Percentiles rank a stretch among this genome's conserved stretches.
Evolutionary conservation across 176 grass and related monocot genomes (phyloP).

Genomic region (Oryza nivara): DNA sequence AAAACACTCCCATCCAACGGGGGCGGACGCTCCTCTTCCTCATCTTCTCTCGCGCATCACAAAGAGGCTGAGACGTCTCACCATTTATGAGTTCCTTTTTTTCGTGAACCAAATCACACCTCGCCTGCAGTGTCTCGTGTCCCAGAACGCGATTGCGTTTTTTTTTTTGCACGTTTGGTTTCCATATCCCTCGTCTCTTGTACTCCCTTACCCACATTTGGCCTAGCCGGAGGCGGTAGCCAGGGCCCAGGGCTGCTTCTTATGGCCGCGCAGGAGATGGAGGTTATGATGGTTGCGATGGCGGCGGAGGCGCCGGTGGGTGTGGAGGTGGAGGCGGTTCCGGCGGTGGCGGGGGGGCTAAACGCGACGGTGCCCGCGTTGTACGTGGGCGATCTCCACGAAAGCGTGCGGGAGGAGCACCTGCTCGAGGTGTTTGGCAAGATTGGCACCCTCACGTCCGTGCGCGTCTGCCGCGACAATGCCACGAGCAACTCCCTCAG

Average conservation of each 20-base stretch:
- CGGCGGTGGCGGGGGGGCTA: not conserved
- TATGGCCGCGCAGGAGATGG: slow-evolving; percentile 31
- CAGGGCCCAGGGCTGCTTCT: too few species aligned
- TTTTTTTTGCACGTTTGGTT: not conserved
- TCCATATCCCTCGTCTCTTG: not conserved
- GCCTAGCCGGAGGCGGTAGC: not conserved
- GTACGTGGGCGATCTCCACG: slow-evolving; percentile 71
- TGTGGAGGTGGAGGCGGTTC: not conserved
- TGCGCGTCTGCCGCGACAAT: slow-evolving; percentile 64
- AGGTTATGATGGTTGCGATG: not conserved
- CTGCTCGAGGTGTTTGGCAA: slow-evolving; percentile 55
- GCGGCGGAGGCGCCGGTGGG: not conserved
- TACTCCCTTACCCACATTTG: not conserved
- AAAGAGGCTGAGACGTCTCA: slow-evolving; percentile 13
- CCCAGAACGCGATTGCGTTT: not conserved
- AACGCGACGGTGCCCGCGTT: slow-evolving; percentile 49
- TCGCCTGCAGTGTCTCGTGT: not conserved
- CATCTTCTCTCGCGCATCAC: not conserved
- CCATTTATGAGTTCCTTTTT: not conserved
- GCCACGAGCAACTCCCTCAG: slow-evolving; percentile 53
- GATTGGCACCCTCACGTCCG: slow-evolving; percentile 60
- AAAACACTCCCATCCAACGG: not conserved
- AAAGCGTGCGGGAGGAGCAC: slow-evolving; percentile 46
- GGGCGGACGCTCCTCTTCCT: not conserved
- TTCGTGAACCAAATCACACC: not conserved